Evolutionary conservation across 768 basidiomycete species (phyloP), one percentile per base, ranked within the genome.

Genomic region (Lactarius hengduanensis): DNA sequence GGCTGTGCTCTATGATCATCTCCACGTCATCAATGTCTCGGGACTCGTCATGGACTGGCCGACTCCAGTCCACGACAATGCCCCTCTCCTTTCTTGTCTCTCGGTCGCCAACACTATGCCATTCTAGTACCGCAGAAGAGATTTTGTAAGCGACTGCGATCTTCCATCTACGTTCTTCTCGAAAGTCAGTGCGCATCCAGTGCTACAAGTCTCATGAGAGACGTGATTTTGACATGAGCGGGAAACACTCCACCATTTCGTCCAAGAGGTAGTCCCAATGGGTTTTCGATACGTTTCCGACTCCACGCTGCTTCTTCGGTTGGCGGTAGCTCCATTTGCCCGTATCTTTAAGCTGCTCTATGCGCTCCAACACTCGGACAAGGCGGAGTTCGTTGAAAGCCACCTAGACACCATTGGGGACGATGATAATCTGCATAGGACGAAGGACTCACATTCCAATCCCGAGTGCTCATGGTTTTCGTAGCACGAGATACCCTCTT

Each of bases 221-320:
- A 56, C 13, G 64, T 8, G 15, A 8, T 54, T 69, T 15, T 36
- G 6, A 56, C 20, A 10, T 55, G 72, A 38, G 53, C 20, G 47
- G 32, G 61, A 41, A 43, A 30, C 34, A 22, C 79, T 84, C 71
- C 62, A 92, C 94, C 94, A 98, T 94, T 77, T 99, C 97, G 67
- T 98, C 96, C 76, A 99, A 77, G 40, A 99, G 80, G 76, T 95
- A 91, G 74, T 98, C 97, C 94, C 94, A 96, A 73, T 98, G 94
- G 0, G 89, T 86, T 77, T 96, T 97, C 2, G 81, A 79, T 58
- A 88, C 71, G 1, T 88, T 86, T 26, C 89, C 87, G 20, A 94
- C 82, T 34, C 87, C 90, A 65, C 91, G 83, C 73, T 96, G 92
- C 76, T 95, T 96, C 77, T 96, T 98, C 11, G 95, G 94, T 73